phyloP scores from a whole-genome alignment of 805 yeast species.

The Isabelozyma rhagii region DNA sequence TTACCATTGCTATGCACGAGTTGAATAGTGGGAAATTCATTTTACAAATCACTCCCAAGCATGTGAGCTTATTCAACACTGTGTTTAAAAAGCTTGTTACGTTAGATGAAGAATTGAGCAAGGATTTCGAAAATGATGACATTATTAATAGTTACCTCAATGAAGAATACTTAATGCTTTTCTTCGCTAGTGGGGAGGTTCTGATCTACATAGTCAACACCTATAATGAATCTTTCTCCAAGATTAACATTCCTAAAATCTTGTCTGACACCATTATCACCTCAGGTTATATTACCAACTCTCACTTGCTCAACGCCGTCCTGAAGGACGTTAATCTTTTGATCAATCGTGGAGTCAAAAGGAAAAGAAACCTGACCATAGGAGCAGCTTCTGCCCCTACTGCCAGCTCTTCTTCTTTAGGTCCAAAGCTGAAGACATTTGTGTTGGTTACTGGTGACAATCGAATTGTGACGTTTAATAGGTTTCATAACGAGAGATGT shows the following conservation, averaged over 20 bases:
- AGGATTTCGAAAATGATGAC: conserved; percentile 42
- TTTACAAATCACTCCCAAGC: conserved; percentile 70
- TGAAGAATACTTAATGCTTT: conserved; percentile 62
- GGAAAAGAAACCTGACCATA: conserved; percentile 25
- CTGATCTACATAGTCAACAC: conserved; percentile 47
- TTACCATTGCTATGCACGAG: conserved; percentile 66
- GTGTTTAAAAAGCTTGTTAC: conserved; percentile 54
- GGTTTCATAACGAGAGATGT: conserved; percentile 52
- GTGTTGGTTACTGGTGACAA: conserved; percentile 76
- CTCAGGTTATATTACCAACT: conserved; percentile 61
- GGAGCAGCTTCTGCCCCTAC: conserved; percentile 3
- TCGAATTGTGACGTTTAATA: conserved; percentile 61
- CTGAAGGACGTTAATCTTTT: conserved; percentile 25
- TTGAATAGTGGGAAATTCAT: conserved; percentile 54
- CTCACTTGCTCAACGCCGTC: conserved; percentile 29
- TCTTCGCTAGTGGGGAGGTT: conserved; percentile 69
- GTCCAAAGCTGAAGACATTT: conserved; percentile 42
- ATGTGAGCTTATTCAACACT: conserved; percentile 57
- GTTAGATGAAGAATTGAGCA: conserved; percentile 33
- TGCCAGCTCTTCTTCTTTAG: conserved; percentile 3
- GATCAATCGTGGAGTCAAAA: conserved; percentile 21
- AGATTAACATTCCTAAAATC: conserved; percentile 38
- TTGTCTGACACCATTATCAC: conserved; percentile 55
- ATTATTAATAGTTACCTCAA: conserved; percentile 59
- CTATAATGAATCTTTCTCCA: conserved; percentile 30